Evolutionary conservation across 148 eudicot species (phyloP).

Genomic region (Rhododendron griersonianum): DNA sequence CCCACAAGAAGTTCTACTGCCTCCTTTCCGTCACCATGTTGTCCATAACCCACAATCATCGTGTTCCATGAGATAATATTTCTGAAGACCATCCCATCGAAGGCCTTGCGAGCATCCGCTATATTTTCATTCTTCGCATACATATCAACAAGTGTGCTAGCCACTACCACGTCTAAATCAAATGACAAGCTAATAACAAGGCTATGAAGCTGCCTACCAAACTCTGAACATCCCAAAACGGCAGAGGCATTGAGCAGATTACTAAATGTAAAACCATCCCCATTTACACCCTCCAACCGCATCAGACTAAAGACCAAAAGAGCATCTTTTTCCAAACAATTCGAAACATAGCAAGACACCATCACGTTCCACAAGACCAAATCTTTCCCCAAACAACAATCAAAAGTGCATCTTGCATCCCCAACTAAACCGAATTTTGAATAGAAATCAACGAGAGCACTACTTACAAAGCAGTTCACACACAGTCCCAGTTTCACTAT

Average conservation of each 20-base stretch:
- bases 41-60: conserved; percentile 65
- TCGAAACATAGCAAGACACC: conserved; percentile 40
- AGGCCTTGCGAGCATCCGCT: conserved; percentile 42
- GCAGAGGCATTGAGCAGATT: conserved; percentile 49
- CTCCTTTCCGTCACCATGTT: conserved; percentile 36
- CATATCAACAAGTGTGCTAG: conserved; percentile 47
- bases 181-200: conserved; percentile 33
- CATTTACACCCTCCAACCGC: conserved; percentile 34
- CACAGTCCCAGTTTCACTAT: conserved; percentile 35
- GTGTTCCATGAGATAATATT: conserved; percentile 70
- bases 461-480: conserved; percentile 33
- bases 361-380: conserved; percentile 62
- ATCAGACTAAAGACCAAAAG: conserved; percentile 33
- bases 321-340: conserved; percentile 34
- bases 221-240: conserved; percentile 21
- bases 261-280: conserved; percentile 53
- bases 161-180: conserved; percentile 47
- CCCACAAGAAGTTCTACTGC: conserved; percentile 36
- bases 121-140: conserved; percentile 45
- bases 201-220: conserved; percentile 55
- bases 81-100: conserved; percentile 42
- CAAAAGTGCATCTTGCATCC: conserved; percentile 43
- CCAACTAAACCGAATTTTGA: conserved; percentile 38
- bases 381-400: conserved; percentile 38
- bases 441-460: conserved; percentile 47